Base-by-base conservation (phyloP, 768 basidiomycete genomes). In the Mycena polygramma region DNA sequence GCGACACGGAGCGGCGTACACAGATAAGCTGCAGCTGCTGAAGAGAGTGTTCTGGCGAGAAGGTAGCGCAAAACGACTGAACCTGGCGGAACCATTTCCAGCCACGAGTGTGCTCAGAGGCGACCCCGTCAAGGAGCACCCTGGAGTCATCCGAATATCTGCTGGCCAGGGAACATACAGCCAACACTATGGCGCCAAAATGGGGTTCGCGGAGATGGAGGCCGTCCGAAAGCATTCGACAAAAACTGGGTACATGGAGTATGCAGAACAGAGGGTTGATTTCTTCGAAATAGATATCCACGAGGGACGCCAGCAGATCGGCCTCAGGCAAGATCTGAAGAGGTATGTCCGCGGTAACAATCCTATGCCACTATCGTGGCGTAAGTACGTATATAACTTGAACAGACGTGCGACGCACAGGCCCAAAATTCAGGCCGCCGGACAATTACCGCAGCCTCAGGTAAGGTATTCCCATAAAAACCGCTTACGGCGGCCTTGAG, bases 1-100 rank as follows among this genome's bases (percentile, higher is more conserved):
- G n/a, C n/a, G n/a, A 45, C 43, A 45, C 15, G 43, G 17, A 19
- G 17, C 45, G 45, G 17, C 45, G 45, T 14, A 46, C 45, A 14
- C 85, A 83, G 74, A 88, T 89, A 24, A 84, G 86, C 77, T 96
- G 94, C 36, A 96, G 79, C 73, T 94, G 92, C 76, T 89, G 89
- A 61, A 95, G 73, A 10, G 85, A 82, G 2, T 91, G 87, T 9
- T 85, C 84, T 0, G 87, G 82, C n/a, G 90, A 81, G 41, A 92
- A 79, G 0, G 83, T 84, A 75, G 86, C 87, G 64, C 88, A 85
- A 61, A 90, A 83, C 68, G 87, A 83, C 58, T 90, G 87, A 10
- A 93, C 87, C 75, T 92, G 90, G 30, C 45, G 4, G 45, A 46
- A 46, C 45, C 45, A 46, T 20, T 46, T 46, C 45, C 45, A 46